Evolutionary conservation across 1,284 basidiomycete genomes (phyloP).

Genomic region (Tetrapyrgos nigripes): DNA sequence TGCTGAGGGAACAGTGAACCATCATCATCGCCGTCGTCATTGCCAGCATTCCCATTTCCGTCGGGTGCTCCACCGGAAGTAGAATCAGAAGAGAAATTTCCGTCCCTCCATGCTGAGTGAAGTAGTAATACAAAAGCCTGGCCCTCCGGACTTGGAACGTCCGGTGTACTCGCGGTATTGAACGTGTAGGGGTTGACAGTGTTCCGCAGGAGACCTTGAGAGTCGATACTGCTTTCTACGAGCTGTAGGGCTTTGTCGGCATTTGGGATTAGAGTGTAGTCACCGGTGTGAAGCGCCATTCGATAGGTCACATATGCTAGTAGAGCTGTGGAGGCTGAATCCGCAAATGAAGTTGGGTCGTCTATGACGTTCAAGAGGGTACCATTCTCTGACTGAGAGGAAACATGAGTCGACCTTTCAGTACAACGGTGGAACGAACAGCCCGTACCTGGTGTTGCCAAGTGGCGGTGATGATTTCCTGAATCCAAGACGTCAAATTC

Average conservation of each 20-base stretch:
- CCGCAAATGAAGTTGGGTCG: slow-evolving; percentile 53
- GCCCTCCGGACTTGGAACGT: slow-evolving; percentile 56
- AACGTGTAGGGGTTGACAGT: slow-evolving; percentile 72
- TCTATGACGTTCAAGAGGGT: slow-evolving; percentile 61
- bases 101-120: slow-evolving; percentile 62
- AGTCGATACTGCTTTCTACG: slow-evolving; percentile 44
- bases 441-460: slow-evolving; percentile 54
- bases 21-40: slow-evolving; percentile 4
- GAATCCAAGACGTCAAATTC: slow-evolving; percentile 62
- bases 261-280: slow-evolving; percentile 40
- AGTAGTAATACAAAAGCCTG: slow-evolving; percentile 75
- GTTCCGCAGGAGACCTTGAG: slow-evolving; percentile 59
- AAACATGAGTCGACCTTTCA: background rate
- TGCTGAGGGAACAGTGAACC: background rate
- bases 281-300: slow-evolving; percentile 43
- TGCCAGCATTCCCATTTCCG: background rate
- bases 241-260: slow-evolving; percentile 49
- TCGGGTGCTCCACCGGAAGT: background rate
- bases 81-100: slow-evolving; percentile 3
- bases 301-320: slow-evolving; percentile 59
- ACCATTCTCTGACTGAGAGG: slow-evolving; percentile 45
- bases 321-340: slow-evolving; percentile 59
- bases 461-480: slow-evolving; percentile 58
- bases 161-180: slow-evolving; percentile 44
- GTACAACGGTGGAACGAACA: background rate